Evolutionary conservation across 2,329 filamentous ascomycete genomes (phyloP).

Genomic region (Aspergillus oerlinghausenensis): DNA sequence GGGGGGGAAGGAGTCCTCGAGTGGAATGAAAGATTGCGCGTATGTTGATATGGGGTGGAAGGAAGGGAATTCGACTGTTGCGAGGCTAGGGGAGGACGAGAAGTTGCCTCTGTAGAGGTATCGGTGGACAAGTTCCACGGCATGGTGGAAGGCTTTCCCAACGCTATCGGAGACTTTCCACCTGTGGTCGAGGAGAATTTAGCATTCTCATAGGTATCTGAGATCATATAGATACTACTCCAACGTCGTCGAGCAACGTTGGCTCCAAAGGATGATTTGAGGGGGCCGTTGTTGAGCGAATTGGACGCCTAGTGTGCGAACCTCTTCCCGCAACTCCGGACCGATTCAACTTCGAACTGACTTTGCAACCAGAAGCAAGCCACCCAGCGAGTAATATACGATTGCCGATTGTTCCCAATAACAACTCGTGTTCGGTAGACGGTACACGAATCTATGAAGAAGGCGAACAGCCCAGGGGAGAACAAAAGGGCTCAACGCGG

Average conservation of each 20-base stretch:
- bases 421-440: not conserved
- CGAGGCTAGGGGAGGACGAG: constrained; percentile 50
- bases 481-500: constrained; percentile 12
- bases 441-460: constrained; percentile 6
- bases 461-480: constrained; percentile 9
- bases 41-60: constrained; percentile 85
- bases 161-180: constrained; percentile 42
- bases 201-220: constrained; percentile 41
- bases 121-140: constrained; percentile 36
- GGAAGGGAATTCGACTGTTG: constrained; percentile 85
- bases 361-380: not conserved
- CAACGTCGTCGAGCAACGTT: constrained; percentile 29
- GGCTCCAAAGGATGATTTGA: constrained; percentile 16
- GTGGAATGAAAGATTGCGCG: constrained; percentile 74
- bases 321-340: not conserved
- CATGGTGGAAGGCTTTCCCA: constrained; percentile 38
- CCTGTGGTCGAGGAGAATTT: constrained; percentile 34
- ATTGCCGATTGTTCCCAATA: not conserved
- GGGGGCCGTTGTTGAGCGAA: not conserved
- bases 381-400: not conserved
- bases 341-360: not conserved
- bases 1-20: constrained; percentile 79
- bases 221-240: constrained; percentile 37
- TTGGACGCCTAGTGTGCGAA: not conserved
- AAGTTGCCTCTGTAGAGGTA: constrained; percentile 30